Percentiles rank a stretch among this genome's conserved stretches.
phyloP scores from a whole-genome alignment of 2,329 filamentous ascomycete species.

The Claviceps arundinis region DNA sequence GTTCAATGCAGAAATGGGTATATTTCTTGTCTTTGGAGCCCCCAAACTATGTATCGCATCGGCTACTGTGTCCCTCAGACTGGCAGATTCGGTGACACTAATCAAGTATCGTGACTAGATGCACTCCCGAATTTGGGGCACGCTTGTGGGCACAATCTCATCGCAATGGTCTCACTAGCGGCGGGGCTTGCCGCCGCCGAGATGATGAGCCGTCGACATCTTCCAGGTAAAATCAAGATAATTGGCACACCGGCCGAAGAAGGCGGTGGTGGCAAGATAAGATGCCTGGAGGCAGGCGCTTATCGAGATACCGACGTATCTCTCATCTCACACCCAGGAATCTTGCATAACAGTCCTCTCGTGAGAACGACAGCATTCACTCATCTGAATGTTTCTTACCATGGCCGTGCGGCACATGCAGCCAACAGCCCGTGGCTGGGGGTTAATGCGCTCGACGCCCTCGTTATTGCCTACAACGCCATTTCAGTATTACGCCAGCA shows the following conservation, averaged over 20 bases:
- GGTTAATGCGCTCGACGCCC: slow-evolving; percentile 43
- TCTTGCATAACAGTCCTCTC: slow-evolving; percentile 28
- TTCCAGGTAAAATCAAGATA: slow-evolving; percentile 31
- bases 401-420: slow-evolving; percentile 41
- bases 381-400: slow-evolving; percentile 36
- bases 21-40: neutral
- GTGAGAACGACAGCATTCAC: slow-evolving; percentile 38
- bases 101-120: slow-evolving; percentile 15
- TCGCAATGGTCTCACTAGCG: slow-evolving; percentile 24
- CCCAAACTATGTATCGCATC: too few species aligned
- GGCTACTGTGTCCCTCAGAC: neutral
- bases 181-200: slow-evolving; percentile 33
- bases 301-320: slow-evolving; percentile 13
- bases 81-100: neutral
- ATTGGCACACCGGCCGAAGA: slow-evolving; percentile 37
- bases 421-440: slow-evolving; percentile 43
- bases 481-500: slow-evolving; percentile 42
- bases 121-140: slow-evolving; percentile 32
- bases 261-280: slow-evolving; percentile 33
- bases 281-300: slow-evolving; percentile 27
- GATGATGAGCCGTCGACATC: slow-evolving; percentile 24
- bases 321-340: slow-evolving; percentile 17
- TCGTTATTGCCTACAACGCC: slow-evolving; percentile 33
- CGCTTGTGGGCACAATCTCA: slow-evolving; percentile 42
- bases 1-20: slow-evolving; percentile 26